Evolutionary conservation across 1,284 basidiomycete species (phyloP).

Genomic region (Sanghuangporus weigelae): DNA sequence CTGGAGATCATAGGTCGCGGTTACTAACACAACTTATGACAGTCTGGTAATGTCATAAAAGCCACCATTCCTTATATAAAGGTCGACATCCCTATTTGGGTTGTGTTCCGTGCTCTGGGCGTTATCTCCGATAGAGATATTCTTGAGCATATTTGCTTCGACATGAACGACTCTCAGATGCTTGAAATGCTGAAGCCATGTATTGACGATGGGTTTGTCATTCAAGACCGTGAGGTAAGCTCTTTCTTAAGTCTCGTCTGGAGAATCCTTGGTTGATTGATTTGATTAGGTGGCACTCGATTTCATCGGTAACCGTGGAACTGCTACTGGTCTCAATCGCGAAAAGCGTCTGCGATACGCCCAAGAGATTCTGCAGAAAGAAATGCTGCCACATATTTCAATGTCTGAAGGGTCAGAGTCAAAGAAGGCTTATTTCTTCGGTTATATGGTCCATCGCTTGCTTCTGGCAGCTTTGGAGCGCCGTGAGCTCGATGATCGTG

Average conservation of each 20-base stretch:
- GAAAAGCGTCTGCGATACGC: slow-evolving; percentile 94
- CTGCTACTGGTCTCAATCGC: slow-evolving; percentile 88
- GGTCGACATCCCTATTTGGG: slow-evolving; percentile 97
- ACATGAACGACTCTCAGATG: slow-evolving; percentile 93
- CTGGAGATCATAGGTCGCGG: slow-evolving; percentile 7
- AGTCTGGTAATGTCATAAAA: slow-evolving; percentile 93
- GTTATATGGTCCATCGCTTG: slow-evolving; percentile 99
- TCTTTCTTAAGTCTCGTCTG: neutral
- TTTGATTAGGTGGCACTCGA: slow-evolving; percentile 71
- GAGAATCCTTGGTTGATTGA: neutral
- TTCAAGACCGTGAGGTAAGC: slow-evolving; percentile 89
- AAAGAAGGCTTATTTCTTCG: slow-evolving; percentile 99
- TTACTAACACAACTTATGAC: neutral
- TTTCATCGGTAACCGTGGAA: slow-evolving; percentile 98
- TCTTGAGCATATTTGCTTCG: slow-evolving; percentile 97
- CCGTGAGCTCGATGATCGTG: slow-evolving; percentile 96
- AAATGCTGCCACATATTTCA: slow-evolving; percentile 97
- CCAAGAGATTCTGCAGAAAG: slow-evolving; percentile 97
- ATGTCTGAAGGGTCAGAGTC: slow-evolving; percentile 95
- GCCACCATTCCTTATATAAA: slow-evolving; percentile 98
- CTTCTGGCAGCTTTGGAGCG: slow-evolving; percentile 91
- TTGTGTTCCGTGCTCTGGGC: slow-evolving; percentile 96
- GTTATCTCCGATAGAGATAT: slow-evolving; percentile 98
- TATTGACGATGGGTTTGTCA: slow-evolving; percentile 98
- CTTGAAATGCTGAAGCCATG: slow-evolving; percentile 98